Evolutionary conservation across 2,329 filamentous ascomycete species (phyloP).

Genomic region (Fusarium keratoplasticum): DNA sequence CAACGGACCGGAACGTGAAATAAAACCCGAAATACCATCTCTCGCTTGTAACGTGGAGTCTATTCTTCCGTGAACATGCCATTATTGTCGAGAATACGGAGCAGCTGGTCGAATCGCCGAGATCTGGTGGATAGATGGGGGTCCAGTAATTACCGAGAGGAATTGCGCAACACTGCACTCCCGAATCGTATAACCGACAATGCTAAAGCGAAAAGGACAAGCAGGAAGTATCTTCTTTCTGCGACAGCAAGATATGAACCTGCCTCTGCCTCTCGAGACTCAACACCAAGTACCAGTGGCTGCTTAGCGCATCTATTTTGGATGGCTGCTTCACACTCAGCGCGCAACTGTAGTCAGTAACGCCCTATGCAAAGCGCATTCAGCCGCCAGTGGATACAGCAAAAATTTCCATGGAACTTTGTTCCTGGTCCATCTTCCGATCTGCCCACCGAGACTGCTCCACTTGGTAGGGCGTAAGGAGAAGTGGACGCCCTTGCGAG

Average conservation of each 20-base stretch:
- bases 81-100: neutral
- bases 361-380: neutral
- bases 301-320: neutral
- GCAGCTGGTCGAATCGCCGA: neutral
- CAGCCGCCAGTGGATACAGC: neutral
- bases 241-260: neutral
- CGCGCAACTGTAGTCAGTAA: neutral
- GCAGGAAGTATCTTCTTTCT: neutral
- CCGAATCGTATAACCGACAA: neutral
- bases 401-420: neutral
- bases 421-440: neutral
- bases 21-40: neutral
- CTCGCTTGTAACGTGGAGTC: neutral
- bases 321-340: neutral
- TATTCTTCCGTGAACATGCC: neutral
- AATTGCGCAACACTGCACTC: neutral
- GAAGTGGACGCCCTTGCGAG: neutral
- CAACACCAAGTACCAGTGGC: neutral
- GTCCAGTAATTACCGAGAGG: neutral
- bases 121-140: neutral
- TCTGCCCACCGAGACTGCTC: neutral
- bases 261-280: neutral
- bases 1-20: neutral
- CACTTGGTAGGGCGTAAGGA: neutral
- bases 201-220: neutral